phyloP scores from a whole-genome alignment of 129 eudicot genomes.

The Heracleum sosnowskyi region DNA sequence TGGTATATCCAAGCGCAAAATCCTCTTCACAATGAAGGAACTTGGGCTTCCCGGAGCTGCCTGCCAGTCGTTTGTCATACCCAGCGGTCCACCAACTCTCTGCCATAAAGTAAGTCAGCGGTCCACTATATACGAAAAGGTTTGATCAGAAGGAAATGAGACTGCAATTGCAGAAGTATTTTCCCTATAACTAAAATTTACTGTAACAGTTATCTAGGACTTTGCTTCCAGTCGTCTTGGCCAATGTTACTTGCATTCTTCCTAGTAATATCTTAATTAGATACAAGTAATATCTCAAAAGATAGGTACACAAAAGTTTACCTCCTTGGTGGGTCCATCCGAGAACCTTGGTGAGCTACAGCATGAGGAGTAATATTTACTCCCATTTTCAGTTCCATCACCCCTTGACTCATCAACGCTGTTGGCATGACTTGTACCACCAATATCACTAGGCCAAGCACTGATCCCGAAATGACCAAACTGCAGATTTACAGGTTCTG shows the following conservation, averaged over 20 bases:
- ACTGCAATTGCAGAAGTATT: neutral
- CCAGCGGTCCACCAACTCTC: conserved; percentile 59
- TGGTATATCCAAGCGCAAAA: conserved; percentile 75
- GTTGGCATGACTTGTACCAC: conserved; percentile 75
- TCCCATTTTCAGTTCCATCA: conserved; percentile 47
- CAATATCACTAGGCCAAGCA: conserved; percentile 75
- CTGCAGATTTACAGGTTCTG: conserved; percentile 76
- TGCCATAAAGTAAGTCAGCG: conserved; percentile 21
- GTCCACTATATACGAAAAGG: neutral
- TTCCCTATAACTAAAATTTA: neutral
- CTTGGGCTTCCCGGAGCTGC: conserved; percentile 68
- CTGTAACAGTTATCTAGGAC: neutral
- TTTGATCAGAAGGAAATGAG: neutral
- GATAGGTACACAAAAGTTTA: conserved; percentile 6
- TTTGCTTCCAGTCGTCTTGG: neutral
- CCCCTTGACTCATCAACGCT: conserved; percentile 54
- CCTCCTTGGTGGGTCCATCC: conserved; percentile 83
- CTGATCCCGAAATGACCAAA: conserved; percentile 80
- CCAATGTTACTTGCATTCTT: neutral
- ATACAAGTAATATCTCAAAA: neutral
- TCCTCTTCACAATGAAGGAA: conserved; percentile 55
- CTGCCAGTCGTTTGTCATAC: conserved; percentile 71
- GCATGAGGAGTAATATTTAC: conserved; percentile 34
- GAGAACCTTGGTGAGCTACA: conserved; percentile 57
- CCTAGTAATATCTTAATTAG: neutral